A percentile compares a stretch with the other conserved stretches of the same genome.
Evolutionary conservation across 495 filamentous ascomycete genomes (phyloP).

Genomic region (Ascodesmis nigricans): DNA sequence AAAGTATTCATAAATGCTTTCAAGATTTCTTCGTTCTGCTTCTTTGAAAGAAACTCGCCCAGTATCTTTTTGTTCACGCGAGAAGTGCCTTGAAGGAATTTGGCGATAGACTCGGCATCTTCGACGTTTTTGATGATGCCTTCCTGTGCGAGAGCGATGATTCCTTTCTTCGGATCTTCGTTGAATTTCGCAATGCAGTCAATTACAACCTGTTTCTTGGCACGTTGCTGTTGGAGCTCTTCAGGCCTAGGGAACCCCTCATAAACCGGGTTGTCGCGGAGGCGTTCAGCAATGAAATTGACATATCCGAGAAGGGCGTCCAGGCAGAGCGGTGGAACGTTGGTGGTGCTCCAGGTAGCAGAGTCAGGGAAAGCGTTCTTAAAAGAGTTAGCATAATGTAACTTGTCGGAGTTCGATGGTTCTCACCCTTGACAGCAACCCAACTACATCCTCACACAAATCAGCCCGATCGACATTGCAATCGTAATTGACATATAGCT

Average conservation of each 20-base stretch:
- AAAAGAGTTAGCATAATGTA: constrained; percentile 6
- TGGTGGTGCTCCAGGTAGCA: constrained; percentile 97
- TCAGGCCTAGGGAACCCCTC: constrained; percentile 47
- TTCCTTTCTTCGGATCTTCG: constrained; percentile 71
- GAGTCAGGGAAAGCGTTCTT: constrained; percentile 86
- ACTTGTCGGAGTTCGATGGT: background rate
- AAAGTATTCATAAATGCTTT: constrained; percentile 65
- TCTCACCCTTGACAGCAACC: constrained; percentile 48
- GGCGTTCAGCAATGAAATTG: constrained; percentile 68
- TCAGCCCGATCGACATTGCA: constrained; percentile 83
- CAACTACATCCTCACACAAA: constrained; percentile 86
- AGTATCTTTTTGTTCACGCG: constrained; percentile 75
- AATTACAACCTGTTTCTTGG: constrained; percentile 68
- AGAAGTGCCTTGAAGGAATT: constrained; percentile 64
- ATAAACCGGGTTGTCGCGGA: constrained; percentile 42
- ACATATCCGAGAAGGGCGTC: constrained; percentile 80
- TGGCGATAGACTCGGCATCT: constrained; percentile 50
- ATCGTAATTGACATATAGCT: constrained; percentile 96
- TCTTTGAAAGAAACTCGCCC: constrained; percentile 83
- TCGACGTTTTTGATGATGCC: constrained; percentile 58
- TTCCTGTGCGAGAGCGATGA: constrained; percentile 63
- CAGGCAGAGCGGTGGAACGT: constrained; percentile 83
- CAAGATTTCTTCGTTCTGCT: constrained; percentile 56
- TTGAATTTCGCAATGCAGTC: constrained; percentile 84
- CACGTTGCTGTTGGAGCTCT: constrained; percentile 42